These are phyloP conservation scores for Colletotrichum brevisporum DNA, from an alignment of 2,329 filamentous ascomycete species.

Conservation along the genomic window DNA sequence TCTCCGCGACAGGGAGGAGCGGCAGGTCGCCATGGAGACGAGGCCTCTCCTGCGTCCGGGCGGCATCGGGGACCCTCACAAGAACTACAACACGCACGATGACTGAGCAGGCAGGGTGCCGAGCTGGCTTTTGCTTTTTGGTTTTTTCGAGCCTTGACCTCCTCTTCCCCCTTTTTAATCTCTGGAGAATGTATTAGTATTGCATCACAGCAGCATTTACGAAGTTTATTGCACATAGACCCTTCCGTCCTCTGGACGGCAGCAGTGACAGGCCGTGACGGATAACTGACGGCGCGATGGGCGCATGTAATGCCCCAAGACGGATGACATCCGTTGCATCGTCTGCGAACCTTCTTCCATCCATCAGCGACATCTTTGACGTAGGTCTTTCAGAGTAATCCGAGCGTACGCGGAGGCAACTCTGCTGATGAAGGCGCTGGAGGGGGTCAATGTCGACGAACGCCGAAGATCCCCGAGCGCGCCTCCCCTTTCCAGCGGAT, in stretches of 20 bases:
- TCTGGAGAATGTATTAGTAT: conserved; percentile 1
- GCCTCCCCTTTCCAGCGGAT: background rate
- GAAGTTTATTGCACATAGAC: conserved; percentile 13
- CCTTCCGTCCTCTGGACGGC: background rate
- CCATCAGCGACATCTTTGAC: background rate
- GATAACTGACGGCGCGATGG: background rate
- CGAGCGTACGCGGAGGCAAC: background rate
- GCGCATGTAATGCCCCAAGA: background rate
- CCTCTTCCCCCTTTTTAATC: too few species aligned
- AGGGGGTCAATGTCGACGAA: background rate
- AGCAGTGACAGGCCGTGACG: conserved; percentile 3
- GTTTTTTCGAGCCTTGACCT: background rate
- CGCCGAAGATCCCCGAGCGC: background rate
- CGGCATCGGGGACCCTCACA: conserved; percentile 62
- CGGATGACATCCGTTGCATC: background rate
- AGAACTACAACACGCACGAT: conserved; percentile 52
- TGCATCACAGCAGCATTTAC: conserved; percentile 5
- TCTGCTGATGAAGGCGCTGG: background rate
- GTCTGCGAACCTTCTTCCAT: background rate
- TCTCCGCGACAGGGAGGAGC: conserved; percentile 65
- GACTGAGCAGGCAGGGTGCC: conserved; percentile 5
- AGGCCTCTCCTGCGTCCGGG: conserved; percentile 65
- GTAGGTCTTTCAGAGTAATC: background rate
- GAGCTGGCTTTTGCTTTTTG: conserved; percentile 2
- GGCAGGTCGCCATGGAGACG: conserved; percentile 64